Conservation (phyloP, 495 filamentous ascomycete genomes). For the Aspergillus olivimuriae region DNA sequence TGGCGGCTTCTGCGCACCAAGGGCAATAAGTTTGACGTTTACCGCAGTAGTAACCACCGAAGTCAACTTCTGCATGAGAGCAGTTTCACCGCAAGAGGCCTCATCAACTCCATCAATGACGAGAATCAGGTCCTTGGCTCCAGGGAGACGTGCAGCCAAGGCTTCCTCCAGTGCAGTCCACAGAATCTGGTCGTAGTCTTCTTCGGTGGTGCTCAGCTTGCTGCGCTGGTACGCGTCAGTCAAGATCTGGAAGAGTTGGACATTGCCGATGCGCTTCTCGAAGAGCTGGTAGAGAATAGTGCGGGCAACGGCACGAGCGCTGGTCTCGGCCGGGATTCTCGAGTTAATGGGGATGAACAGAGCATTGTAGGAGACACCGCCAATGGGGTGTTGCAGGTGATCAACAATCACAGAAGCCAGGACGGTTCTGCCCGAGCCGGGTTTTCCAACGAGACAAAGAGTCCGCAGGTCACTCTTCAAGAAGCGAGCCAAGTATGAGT, state of each 20-base stretch:
- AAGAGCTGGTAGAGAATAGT: conserved; percentile 33
- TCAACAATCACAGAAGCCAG: conserved; percentile 35
- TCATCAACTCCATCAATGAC: conserved; percentile 37
- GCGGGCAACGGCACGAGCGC: conserved; percentile 18
- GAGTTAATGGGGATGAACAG: conserved; percentile 31
- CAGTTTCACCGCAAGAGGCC: conserved; percentile 21
- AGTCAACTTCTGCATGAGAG: conserved; percentile 23
- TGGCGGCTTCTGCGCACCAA: conserved; percentile 22
- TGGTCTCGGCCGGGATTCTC: conserved; percentile 12
- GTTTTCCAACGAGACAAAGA: conserved; percentile 26
- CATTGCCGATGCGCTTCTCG: conserved; percentile 36
- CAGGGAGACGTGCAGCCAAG: conserved; percentile 19
- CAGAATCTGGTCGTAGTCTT: conserved; percentile 22
- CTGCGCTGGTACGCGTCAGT: conserved; percentile 26
- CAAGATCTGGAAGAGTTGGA: conserved; percentile 29
- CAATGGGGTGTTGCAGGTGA: conserved; percentile 34
- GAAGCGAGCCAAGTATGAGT: conserved; percentile 27
- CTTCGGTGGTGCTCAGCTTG: conserved; percentile 15
- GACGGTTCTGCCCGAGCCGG: conserved; percentile 36
- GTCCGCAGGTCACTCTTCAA: conserved; percentile 24
- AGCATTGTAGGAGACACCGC: conserved; percentile 26
- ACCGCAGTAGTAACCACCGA: conserved; percentile 15
- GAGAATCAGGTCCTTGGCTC: conserved; percentile 31
- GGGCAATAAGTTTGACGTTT: conserved; percentile 29
- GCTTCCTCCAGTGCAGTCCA: conserved; percentile 12